phyloP scores from a whole-genome alignment of 768 basidiomycete genomes.

The Pulveroboletus sp. region DNA sequence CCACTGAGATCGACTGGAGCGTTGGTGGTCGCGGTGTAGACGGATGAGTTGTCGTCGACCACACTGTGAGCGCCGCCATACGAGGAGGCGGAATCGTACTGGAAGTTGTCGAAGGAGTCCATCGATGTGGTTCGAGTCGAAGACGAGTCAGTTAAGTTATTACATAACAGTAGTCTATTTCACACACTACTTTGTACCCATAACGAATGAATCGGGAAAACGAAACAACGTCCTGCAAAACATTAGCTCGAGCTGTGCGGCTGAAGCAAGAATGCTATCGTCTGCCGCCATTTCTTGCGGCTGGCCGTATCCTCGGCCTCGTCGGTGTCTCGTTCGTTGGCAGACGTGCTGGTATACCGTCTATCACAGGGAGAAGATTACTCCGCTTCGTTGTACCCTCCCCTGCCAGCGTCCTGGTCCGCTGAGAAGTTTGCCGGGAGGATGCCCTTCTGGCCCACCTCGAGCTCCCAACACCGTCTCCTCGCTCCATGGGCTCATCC shows the following conservation, averaged over 20 bases:
- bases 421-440: slow-evolving; percentile 16
- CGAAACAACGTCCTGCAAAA: too few relatives aligned
- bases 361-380: slow-evolving; percentile 22
- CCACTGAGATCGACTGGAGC: slow-evolving; percentile 58
- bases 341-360: slow-evolving; percentile 34
- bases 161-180: slow-evolving; percentile 24
- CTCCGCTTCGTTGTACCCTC: slow-evolving; percentile 25
- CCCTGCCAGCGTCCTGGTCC: slow-evolving; percentile 16
- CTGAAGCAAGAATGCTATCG: slow-evolving; percentile 33
- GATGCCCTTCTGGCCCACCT: slow-evolving; percentile 28
- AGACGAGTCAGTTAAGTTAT: background rate
- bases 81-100: slow-evolving; percentile 78
- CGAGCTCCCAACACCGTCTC: slow-evolving; percentile 26
- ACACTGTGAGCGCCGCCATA: slow-evolving; percentile 67
- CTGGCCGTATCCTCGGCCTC: slow-evolving; percentile 49
- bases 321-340: slow-evolving; percentile 58
- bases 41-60: slow-evolving; percentile 76
- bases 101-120: slow-evolving; percentile 84
- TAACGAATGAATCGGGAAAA: slow-evolving; percentile 12
- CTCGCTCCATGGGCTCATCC: slow-evolving; percentile 32
- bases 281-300: slow-evolving; percentile 37
- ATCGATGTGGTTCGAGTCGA: slow-evolving; percentile 37
- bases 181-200: slow-evolving; percentile 19
- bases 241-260: too few relatives aligned
- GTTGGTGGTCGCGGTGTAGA: slow-evolving; percentile 71